Conservation (phyloP, 768 basidiomycete species). For the Sporobolomyces phaffii region DNA sequence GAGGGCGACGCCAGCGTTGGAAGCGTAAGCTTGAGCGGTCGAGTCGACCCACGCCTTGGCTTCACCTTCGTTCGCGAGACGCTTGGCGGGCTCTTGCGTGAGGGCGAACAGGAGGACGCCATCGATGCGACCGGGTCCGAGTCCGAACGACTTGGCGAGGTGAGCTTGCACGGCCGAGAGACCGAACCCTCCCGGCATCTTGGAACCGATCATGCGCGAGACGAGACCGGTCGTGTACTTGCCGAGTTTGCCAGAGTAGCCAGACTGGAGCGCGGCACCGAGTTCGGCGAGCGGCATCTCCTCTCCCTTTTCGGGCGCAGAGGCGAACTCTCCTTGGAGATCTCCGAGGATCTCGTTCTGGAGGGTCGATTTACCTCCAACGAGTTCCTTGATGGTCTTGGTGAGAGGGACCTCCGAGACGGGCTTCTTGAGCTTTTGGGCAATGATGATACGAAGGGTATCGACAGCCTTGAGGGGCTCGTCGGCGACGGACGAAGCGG, state of each 20-base stretch:
- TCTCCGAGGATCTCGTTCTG: conserved; percentile 99
- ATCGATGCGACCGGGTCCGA: conserved; percentile 81
- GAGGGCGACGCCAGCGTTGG: conserved; percentile 81
- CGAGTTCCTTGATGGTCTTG: conserved; percentile 97
- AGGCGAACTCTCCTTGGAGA: conserved; percentile 85
- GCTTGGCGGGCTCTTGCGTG: conserved; percentile 88
- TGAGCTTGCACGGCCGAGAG: conserved; percentile 80
- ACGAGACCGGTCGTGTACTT: conserved; percentile 88
- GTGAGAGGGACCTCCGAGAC: conserved; percentile 78
- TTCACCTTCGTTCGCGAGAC: conserved; percentile 81
- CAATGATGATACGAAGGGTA: conserved; percentile 77
- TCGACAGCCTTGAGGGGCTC: conserved; percentile 86
- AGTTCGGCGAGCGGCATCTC: conserved; percentile 94
- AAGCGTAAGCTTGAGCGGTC: conserved; percentile 76
- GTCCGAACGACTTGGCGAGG: conserved; percentile 86
- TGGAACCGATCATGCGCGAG: conserved; percentile 83
- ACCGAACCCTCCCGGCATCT: conserved; percentile 99
- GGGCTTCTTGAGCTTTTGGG: conserved; percentile 96
- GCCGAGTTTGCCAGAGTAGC: conserved; percentile 75
- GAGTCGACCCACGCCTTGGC: conserved; percentile 88
- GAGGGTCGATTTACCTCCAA: conserved; percentile 94
- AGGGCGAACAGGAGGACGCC: conserved; percentile 82
- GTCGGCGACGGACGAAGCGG: conserved; percentile 74
- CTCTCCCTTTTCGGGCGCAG: conserved; percentile 96
- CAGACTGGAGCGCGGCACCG: conserved; percentile 71